These are phyloP conservation scores for Microbotryum scabiosae DNA, from an alignment of 1,284 basidiomycete species.

Conservation along the genomic window DNA sequence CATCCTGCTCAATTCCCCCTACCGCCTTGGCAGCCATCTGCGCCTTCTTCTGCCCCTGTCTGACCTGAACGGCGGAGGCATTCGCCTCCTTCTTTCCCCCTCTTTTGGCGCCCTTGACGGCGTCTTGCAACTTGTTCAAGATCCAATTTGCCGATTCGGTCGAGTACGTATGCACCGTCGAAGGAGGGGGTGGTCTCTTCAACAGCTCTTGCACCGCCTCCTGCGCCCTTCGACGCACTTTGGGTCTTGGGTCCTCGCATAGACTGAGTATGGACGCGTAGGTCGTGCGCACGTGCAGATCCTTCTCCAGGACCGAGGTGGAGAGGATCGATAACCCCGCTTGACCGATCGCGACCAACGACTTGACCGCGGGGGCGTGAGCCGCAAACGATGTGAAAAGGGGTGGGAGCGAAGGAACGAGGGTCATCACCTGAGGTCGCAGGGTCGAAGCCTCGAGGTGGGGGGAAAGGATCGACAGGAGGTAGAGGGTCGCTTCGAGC, in stretches of 20 bases:
- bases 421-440: conserved; percentile 44
- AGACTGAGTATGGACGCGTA: conserved; percentile 73
- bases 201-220: conserved; percentile 74
- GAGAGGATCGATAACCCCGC: conserved; percentile 59
- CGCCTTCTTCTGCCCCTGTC: conserved; percentile 14
- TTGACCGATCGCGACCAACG: conserved; percentile 63
- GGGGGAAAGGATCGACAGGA: conserved; percentile 66
- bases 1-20: conserved; percentile 14
- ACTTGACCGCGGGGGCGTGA: conserved; percentile 52
- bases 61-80: conserved; percentile 26
- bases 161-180: conserved; percentile 72
- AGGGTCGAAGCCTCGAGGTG: conserved; percentile 53
- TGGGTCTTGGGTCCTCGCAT: conserved; percentile 79
- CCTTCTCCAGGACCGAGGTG: conserved; percentile 56
- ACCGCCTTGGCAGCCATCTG: conserved; percentile 48
- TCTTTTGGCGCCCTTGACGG: conserved; percentile 54
- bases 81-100: conserved; percentile 57
- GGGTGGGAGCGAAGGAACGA: conserved; percentile 37
- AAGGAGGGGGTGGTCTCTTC: conserved; percentile 62
- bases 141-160: conserved; percentile 72
- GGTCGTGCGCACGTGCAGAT: conserved; percentile 59
- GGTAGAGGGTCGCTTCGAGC: conserved; percentile 77
- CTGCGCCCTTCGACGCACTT: conserved; percentile 83
- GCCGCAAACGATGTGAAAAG: conserved; percentile 40
- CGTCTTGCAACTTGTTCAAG: conserved; percentile 57